Conservation (phyloP, 768 basidiomycete species). For the Albatrellus ellisii region DNA sequence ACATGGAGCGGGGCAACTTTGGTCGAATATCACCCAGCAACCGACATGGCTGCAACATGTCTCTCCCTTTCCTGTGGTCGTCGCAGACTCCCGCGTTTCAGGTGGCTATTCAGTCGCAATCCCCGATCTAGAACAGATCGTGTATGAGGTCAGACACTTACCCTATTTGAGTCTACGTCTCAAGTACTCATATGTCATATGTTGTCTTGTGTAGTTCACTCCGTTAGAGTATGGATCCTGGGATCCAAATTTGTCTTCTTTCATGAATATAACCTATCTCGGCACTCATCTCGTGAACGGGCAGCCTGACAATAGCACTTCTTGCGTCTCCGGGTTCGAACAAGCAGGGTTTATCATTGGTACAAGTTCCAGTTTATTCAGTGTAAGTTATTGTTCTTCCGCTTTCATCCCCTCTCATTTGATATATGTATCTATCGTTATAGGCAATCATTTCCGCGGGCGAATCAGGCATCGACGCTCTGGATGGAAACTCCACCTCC, state of each 20-base stretch:
- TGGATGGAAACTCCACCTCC: slow-evolving; percentile 22
- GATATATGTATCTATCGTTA: too few species aligned
- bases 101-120: slow-evolving; percentile 29
- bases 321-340: slow-evolving; percentile 67
- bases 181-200: slow-evolving; percentile 3
- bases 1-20: slow-evolving; percentile 65
- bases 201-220: slow-evolving; percentile 28
- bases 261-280: slow-evolving; percentile 44
- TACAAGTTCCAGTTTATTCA: slow-evolving; percentile 58
- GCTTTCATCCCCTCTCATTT: too few species aligned
- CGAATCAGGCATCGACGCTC: slow-evolving; percentile 24
- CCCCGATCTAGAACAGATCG: slow-evolving; percentile 29
- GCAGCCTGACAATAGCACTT: slow-evolving; percentile 33
- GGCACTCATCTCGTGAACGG: slow-evolving; percentile 58
- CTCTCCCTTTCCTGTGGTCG: slow-evolving; percentile 57
- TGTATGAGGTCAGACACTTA: slow-evolving; percentile 40
- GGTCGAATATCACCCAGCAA: slow-evolving; percentile 42
- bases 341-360: slow-evolving; percentile 67
- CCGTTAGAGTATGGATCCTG: slow-evolving; percentile 64
- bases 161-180: not conserved
- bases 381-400: slow-evolving; percentile 34
- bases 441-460: too few species aligned
- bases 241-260: slow-evolving; percentile 61
- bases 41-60: slow-evolving; percentile 34
- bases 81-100: slow-evolving; percentile 38